phyloP scores from a whole-genome alignment of 1,284 basidiomycete species.

The Ustilago tritici region DNA sequence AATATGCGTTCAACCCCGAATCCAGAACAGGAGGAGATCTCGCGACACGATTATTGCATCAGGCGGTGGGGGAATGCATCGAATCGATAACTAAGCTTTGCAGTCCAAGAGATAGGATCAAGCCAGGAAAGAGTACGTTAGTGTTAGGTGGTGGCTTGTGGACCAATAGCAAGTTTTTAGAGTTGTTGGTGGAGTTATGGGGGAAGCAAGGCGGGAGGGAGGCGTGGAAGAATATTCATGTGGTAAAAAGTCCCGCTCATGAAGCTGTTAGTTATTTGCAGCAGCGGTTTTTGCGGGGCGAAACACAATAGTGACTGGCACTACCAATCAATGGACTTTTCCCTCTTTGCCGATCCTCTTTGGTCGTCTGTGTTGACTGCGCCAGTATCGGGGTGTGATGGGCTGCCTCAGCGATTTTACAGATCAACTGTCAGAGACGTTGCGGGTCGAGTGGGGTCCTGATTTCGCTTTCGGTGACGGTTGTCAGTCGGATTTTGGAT shows the following conservation, averaged over 20 bases:
- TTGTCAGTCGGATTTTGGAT: not conserved
- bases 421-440: too few relatives aligned
- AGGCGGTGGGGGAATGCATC: conserved; percentile 41
- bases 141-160: conserved; percentile 64
- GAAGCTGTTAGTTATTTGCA: conserved; percentile 51
- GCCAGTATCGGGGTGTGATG: too few relatives aligned
- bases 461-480: too few relatives aligned
- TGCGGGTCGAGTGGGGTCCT: too few relatives aligned
- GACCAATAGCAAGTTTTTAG: conserved; percentile 47
- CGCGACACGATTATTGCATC: conserved; percentile 36
- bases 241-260: conserved; percentile 56
- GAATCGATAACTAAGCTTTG: conserved; percentile 45
- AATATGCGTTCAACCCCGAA: conserved; percentile 21
- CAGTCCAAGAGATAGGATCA: conserved; percentile 24
- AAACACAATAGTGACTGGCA: not conserved
- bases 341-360: too few relatives aligned
- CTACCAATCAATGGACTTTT: conserved; percentile 4
- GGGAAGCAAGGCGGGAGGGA: conserved; percentile 31
- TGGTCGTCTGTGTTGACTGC: not conserved
- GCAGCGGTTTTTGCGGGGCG: conserved; percentile 20
- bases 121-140: conserved; percentile 35
- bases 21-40: conserved; percentile 29
- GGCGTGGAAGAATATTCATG: conserved; percentile 49
- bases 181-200: conserved; percentile 43
- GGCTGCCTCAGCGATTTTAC: too few relatives aligned